Evolutionary conservation across 2,329 filamentous ascomycete species (phyloP).

Genomic region (Leptosphaerulina australis): DNA sequence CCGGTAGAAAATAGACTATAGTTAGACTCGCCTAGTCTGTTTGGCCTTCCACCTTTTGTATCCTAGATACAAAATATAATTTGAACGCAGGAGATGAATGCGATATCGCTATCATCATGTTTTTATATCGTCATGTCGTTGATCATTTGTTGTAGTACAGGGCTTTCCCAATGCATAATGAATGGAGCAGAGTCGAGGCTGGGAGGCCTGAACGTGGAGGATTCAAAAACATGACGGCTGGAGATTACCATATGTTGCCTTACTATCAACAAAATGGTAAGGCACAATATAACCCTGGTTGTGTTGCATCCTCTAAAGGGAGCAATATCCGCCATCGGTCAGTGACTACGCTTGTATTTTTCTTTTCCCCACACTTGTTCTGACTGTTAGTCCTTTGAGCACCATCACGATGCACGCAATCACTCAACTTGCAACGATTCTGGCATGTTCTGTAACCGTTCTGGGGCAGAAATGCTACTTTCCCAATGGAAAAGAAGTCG

Average conservation of each 20-base stretch:
- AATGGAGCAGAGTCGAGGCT: neutral
- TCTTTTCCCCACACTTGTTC: slow-evolving; percentile 5
- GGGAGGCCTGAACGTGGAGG: slow-evolving; percentile 2
- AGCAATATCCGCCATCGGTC: neutral
- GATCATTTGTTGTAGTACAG: too few relatives aligned
- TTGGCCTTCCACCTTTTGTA: too few relatives aligned
- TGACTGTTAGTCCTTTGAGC: neutral
- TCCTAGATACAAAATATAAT: too few relatives aligned
- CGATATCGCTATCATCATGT: neutral
- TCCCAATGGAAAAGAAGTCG: slow-evolving; percentile 20
- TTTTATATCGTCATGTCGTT: too few relatives aligned
- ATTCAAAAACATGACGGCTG: slow-evolving; percentile 1
- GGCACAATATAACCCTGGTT: slow-evolving; percentile 4
- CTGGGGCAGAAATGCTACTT: slow-evolving; percentile 23
- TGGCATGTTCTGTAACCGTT: slow-evolving; percentile 9
- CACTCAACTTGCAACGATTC: slow-evolving; percentile 1
- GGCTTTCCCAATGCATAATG: too few relatives aligned
- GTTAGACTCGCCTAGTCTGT: too few relatives aligned
- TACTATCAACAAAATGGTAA: slow-evolving; percentile 9
- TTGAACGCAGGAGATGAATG: neutral
- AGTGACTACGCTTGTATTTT: neutral
- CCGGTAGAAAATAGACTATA: slow-evolving; percentile 1
- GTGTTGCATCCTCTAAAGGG: neutral
- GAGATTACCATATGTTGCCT: slow-evolving; percentile 2
- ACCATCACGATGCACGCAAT: neutral